Base-by-base conservation (phyloP, 2,329 filamentous ascomycete species). In the Knoxdaviesia capensis region DNA sequence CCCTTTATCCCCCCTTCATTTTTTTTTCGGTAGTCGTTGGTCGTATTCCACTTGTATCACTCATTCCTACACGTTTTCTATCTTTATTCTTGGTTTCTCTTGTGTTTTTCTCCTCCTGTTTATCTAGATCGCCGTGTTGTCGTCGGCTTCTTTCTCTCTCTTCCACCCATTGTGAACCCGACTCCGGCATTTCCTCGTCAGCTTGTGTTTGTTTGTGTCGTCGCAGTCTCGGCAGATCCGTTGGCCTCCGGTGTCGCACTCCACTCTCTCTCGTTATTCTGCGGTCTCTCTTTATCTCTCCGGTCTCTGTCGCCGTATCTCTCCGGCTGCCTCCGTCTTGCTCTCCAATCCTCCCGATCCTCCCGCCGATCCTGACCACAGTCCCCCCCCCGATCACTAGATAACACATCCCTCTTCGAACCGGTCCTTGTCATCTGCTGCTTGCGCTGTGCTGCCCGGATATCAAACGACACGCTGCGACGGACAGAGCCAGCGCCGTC, bases 161-260 rank as follows among this genome's bases (percentile, higher is more conserved):
- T n/a, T n/a, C n/a, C n/a, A n/a, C n/a, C n/a, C n/a, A n/a, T n/a
- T n/a, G n/a, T n/a, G n/a, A n/a, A n/a, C n/a, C n/a, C n/a, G n/a
- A n/a, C n/a, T n/a, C n/a, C n/a, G n/a, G n/a, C n/a, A n/a, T n/a
- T n/a, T n/a, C n/a, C n/a, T n/a, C n/a, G n/a, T n/a, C n/a, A n/a
- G n/a, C n/a, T n/a, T n/a, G n/a, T 41, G 31, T 35, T 43, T 37
- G 42, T n/a, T 10, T 40, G 37, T 33, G 5, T 45, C 31, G 39
- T 47, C 31, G n/a, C 40, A 33, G 36, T 42, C 29, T 31, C 34
- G 20, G n/a, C 38, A 28, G 33, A 31, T 35, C 37, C 31, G 36
- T 37, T 38, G 5, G 20, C 5, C 36, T 29, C 30, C 7, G 20
- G 28, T 29, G n/a, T 38, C 7, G 7, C 20, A 20, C 30, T 38